A percentile compares a stretch with the other conserved stretches of the same genome.
These are phyloP conservation scores for Saccharomyces hybrid DNA, from an alignment of 1,139 yeast species.

Conservation along the genomic window DNA sequence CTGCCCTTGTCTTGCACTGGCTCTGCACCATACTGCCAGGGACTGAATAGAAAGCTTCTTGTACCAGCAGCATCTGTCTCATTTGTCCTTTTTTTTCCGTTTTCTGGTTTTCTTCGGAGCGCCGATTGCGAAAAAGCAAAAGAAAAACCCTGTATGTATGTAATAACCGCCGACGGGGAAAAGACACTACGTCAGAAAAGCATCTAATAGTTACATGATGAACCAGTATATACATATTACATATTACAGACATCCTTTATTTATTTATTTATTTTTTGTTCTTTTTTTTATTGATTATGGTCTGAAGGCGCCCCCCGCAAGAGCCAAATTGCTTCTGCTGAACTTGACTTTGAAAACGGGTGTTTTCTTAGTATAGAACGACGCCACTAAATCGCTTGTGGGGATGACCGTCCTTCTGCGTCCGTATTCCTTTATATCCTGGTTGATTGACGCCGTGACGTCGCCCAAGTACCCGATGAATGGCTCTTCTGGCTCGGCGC, in stretches of 20 bases:
- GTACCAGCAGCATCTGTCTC: no score
- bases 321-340: conserved; percentile 80
- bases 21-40: no score
- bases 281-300: conserved; percentile 21
- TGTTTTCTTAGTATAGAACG: conserved; percentile 86
- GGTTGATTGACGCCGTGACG: conserved; percentile 31
- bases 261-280: no score
- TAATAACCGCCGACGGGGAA: not conserved
- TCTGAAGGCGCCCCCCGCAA: conserved; percentile 83
- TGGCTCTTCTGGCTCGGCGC: conserved; percentile 68
- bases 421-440: conserved; percentile 34
- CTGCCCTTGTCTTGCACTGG: no score
- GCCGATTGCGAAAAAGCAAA: not conserved
- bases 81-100: no score
- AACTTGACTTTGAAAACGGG: conserved; percentile 91
- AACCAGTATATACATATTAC: not conserved
- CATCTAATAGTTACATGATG: not conserved
- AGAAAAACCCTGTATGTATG: no score
- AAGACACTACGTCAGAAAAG: not conserved
- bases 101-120: not conserved
- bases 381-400: conserved; percentile 84
- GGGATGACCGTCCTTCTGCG: conserved; percentile 66
- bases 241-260: not conserved
- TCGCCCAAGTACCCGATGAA: conserved; percentile 38
- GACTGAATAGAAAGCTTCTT: no score